Evolutionary conservation across 495 filamentous ascomycete genomes (phyloP), one percentile per base, ranked within the genome.

Genomic region (Lasiosphaeria miniovina): DNA sequence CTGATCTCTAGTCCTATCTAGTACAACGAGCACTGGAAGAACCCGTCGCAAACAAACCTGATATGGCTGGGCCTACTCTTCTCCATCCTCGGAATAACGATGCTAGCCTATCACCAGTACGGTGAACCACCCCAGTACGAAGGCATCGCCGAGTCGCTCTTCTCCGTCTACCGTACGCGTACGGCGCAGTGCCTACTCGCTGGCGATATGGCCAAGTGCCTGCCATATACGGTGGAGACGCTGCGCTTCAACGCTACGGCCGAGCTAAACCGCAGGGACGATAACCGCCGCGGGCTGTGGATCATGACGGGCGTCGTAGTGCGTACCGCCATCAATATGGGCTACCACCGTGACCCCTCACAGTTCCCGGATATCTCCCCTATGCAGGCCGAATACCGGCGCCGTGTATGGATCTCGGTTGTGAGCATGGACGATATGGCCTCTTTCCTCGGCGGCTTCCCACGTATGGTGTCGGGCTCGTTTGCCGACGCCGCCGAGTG

Each of bases 101-200:
- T 89, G 79, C 75, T 89, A 12, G 89, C 87, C 17, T 90, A 88
- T 65, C 71, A 82, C 59, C 76, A 80, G 12, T 82, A 87, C 55
- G 87, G 89, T 56, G 87, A 90, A 65, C 87, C 87, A 7, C 83
- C 85, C 8, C 86, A 90, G 61, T 90, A 84, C 68, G 73, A 77
- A 51, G 83, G 81, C 15, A 81, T 80, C 63, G 74, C 80, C 3
- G 55, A 78, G 36, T 78, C 84, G 53, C 79, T 87, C 73, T 82
- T 84, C 36, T 77, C 77, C 15, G 76, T 75, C 14, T 90, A 84
- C 65, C 76, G 86, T 17, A 61, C 49, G 11, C 55, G 55, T 24
- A 77, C 64, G 7, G 64, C 64, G 15, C 73, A 72, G 43, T 78
- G 69, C 36, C 63, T 73, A 8, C 63, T 68, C 32, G 59, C 56